phyloP scores from a whole-genome alignment of 306 rosid genomes.

The Mucuna pruriens region DNA sequence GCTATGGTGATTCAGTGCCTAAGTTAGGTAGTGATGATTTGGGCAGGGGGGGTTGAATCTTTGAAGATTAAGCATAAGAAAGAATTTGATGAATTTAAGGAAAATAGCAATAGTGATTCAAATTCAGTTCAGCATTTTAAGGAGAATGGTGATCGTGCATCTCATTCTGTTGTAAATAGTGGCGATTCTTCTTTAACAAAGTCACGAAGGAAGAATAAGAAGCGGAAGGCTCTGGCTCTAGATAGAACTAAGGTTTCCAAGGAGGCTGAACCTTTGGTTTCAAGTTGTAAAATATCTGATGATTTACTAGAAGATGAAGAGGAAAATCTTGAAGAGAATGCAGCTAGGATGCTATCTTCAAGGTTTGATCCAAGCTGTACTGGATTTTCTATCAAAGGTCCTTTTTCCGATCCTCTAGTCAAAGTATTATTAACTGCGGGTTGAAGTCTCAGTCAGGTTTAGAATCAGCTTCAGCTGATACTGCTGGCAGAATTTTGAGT shows the following conservation, averaged over 20 bases:
- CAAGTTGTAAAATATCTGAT: constrained; percentile 48
- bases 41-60: constrained; percentile 41
- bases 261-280: constrained; percentile 54
- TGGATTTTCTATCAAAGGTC: constrained; percentile 63
- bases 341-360: constrained; percentile 95
- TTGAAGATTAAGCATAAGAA: constrained; percentile 40
- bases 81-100: constrained; percentile 47
- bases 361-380: constrained; percentile 96
- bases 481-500: constrained; percentile 69
- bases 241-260: constrained; percentile 43
- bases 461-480: constrained; percentile 70
- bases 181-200: constrained; percentile 53
- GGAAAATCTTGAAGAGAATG: constrained; percentile 95
- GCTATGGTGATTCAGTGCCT: constrained; percentile 49
- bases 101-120: constrained; percentile 47
- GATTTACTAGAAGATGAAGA: constrained; percentile 73
- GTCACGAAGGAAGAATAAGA: constrained; percentile 54
- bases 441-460: constrained; percentile 60
- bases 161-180: constrained; percentile 57
- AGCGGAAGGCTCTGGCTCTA: constrained; percentile 47
- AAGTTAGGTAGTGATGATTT: constrained; percentile 54
- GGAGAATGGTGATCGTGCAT: constrained; percentile 47
- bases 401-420: constrained; percentile 59
- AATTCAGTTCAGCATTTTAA: constrained; percentile 46
- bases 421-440: constrained; percentile 50